phyloP scores from a whole-genome alignment of 1,284 basidiomycete species.

The Chalciporus sp. region DNA sequence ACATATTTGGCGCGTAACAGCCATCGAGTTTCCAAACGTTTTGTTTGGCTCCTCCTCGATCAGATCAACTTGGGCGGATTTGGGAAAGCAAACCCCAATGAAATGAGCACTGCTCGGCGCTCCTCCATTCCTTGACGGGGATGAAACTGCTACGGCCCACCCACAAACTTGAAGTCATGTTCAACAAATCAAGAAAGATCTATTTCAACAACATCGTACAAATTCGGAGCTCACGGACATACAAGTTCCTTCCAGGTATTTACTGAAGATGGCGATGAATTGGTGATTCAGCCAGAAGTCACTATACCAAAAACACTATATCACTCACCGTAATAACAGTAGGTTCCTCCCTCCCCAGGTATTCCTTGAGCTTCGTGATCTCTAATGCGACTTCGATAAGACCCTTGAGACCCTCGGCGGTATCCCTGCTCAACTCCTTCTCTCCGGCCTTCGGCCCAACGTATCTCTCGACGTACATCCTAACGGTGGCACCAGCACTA shows the following conservation, averaged over 20 bases:
- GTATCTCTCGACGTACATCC: constrained; percentile 94
- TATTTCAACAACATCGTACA: constrained; percentile 21
- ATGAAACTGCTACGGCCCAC: constrained; percentile 5
- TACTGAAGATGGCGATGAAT: constrained; percentile 14
- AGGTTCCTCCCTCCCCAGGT: constrained; percentile 85
- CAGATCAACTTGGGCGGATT: neutral
- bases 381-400: constrained; percentile 93
- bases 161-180: neutral
- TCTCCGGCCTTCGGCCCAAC: constrained; percentile 71
- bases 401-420: constrained; percentile 90
- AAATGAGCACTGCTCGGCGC: neutral
- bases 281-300: constrained; percentile 1
- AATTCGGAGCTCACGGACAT: constrained; percentile 1
- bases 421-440: constrained; percentile 73
- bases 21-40: neutral
- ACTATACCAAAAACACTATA: no score
- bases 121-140: neutral
- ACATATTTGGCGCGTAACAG: neutral
- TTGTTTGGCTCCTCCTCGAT: neutral
- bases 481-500: constrained; percentile 91
- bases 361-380: constrained; percentile 84
- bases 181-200: neutral
- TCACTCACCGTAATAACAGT: constrained; percentile 90
- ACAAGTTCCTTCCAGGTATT: neutral
- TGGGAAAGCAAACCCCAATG: neutral